Conservation (phyloP, 805 yeast species). For the Jamesozyma lodderae region DNA sequence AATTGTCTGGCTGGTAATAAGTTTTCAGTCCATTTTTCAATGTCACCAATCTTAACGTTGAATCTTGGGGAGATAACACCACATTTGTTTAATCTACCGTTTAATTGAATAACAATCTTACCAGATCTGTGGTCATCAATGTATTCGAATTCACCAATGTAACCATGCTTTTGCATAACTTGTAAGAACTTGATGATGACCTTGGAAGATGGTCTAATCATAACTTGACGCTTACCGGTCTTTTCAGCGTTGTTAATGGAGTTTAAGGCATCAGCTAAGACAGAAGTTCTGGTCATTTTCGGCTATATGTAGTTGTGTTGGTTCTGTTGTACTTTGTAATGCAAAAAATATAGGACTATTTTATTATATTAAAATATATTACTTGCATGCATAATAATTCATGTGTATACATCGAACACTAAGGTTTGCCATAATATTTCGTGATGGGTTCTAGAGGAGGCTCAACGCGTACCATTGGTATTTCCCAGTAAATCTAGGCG, state of each 20-base stretch:
- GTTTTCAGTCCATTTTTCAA: conserved; percentile 98
- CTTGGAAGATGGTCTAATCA: conserved; percentile 96
- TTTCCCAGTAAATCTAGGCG: no score
- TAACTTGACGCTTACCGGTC: conserved; percentile 97
- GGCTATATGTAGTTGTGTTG: conserved; percentile 3
- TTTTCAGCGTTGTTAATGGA: conserved; percentile 98
- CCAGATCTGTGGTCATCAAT: conserved; percentile 99
- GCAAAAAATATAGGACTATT: no score
- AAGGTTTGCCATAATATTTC: no score
- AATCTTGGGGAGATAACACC: conserved; percentile 99
- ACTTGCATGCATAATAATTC: no score
- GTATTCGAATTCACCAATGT: conserved; percentile 97
- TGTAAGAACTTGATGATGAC: conserved; percentile 92
- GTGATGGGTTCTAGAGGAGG: no score
- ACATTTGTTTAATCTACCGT: conserved; percentile 97
- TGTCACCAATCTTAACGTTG: conserved; percentile 88
- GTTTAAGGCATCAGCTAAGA: conserved; percentile 95
- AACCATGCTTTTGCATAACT: conserved; percentile 94
- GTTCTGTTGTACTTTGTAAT: no score
- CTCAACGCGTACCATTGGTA: no score
- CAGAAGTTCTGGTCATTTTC: conserved; percentile 96
- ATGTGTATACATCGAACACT: no score
- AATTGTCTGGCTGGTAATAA: conserved; percentile 98
- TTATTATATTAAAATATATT: no score
- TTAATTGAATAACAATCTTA: conserved; percentile 88